These are phyloP conservation scores for Leccinum colubrinum DNA, from an alignment of 1,284 basidiomycete species.

Conservation along the genomic window DNA sequence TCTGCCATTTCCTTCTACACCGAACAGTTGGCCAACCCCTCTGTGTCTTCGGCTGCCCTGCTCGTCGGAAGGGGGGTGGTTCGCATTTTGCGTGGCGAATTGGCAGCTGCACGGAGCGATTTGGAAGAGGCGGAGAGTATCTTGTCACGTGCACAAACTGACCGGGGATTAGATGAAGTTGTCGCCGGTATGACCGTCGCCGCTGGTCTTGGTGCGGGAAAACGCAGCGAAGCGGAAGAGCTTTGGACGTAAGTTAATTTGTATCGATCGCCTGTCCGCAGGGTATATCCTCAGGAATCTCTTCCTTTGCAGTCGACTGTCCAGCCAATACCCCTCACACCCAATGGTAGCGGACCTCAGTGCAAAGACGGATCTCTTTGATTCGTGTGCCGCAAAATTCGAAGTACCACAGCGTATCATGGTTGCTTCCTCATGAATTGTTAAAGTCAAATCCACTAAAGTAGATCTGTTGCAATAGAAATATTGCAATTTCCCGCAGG, in stretches of 20 bases:
- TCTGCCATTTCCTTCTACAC: constrained; percentile 85
- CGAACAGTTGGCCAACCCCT: constrained; percentile 87
- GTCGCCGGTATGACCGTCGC: constrained; percentile 70
- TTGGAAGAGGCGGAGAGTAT: constrained; percentile 71
- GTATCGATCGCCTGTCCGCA: not conserved
- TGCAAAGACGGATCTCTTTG: constrained; percentile 65
- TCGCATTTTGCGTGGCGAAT: constrained; percentile 79
- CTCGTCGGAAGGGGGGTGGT: constrained; percentile 84
- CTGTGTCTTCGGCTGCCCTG: constrained; percentile 70
- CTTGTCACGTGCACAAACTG: constrained; percentile 25
- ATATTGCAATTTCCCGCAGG: constrained; percentile 1
- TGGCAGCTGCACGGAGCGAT: constrained; percentile 82
- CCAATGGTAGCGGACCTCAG: constrained; percentile 65
- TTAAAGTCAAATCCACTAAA: not conserved
- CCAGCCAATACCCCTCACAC: constrained; percentile 58
- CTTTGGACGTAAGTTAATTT: constrained; percentile 55
- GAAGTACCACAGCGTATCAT: constrained; percentile 53
- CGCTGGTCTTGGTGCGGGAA: constrained; percentile 55
- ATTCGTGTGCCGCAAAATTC: constrained; percentile 69
- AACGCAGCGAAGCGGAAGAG: constrained; percentile 61
- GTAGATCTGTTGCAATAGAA: not conserved
- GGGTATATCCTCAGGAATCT: not conserved
- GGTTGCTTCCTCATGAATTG: constrained; percentile 10
- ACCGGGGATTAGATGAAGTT: constrained; percentile 48
- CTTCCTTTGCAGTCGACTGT: constrained; percentile 50